Base-by-base conservation (phyloP, 106 monocot species). In the Gastrodia elata region DNA sequence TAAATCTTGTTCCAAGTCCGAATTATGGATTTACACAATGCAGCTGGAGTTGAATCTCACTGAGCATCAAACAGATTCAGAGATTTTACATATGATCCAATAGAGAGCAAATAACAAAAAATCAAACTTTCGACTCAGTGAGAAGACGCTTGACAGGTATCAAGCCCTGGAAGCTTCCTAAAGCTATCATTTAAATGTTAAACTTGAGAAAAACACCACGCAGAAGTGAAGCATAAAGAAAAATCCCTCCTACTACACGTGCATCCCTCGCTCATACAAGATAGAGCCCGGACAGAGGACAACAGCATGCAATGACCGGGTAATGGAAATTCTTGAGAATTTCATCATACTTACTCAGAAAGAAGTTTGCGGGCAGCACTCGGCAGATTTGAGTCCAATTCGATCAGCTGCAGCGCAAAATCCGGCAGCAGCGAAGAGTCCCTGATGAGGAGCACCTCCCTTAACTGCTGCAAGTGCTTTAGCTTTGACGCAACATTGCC, bases 321-420 rank as follows among this genome's bases (percentile, higher is more conserved):
- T 14, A 32, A 61, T 14, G 32, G 9, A 61, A 61, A 77, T 65
- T 20, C 32, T 55, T 48, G 14, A 72, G n/a, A 20, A n/a, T 3
- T 18, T 13, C 43, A 16, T 25, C 9, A 18, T 68, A 25, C 93
- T 91, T 81, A 98, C 98, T 93, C 86, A 40, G 85, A 84, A 32
- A 93, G 80, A 68, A 88, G 75, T 64, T 77, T 86, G 26, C 93
- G 82, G 15, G 86, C 87, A 20, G 93, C 93, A 64, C 86, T 80
- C 38, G 88, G 75, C 13, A 39, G 71, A 10, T 87, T 86, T 7
- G 55, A 55, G 39, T 82, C 86, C 73, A 97, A 64, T 30, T 91
- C 88, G 38, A 78, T 69, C 55, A 98, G 67, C 22, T 73, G 76
- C 9, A 80, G 82, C 26, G 72, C 72, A 65, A 91, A 89, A 32